Percentiles rank a stretch among this genome's conserved stretches.
Conservation (phyloP, 139 green algal species). For the Yamagishiella unicocca region DNA sequence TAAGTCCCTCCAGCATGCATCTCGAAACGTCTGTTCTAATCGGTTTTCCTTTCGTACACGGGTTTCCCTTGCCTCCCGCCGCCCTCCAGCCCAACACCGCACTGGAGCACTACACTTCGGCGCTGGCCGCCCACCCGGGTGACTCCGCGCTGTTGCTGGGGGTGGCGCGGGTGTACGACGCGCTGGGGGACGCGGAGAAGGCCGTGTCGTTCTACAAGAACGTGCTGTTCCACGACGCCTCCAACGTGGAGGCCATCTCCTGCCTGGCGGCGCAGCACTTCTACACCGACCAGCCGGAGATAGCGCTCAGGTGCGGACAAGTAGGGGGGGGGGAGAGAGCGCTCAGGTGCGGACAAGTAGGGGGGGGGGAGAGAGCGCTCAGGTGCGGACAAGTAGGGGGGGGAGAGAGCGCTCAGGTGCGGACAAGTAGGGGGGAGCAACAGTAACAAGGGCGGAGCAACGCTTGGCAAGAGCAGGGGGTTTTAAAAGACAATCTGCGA, state of each 20-base stretch:
- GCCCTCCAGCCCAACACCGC: constrained; percentile 62
- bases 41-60: no score
- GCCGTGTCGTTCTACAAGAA: constrained; percentile 65
- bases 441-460: no score
- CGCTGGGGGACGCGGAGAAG: constrained; percentile 73
- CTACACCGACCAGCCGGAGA: constrained; percentile 89
- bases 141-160: constrained; percentile 76
- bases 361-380: background rate
- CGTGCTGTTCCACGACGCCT: constrained; percentile 72
- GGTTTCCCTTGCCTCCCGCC: constrained; percentile 22
- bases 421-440: background rate
- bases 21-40: no score
- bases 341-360: background rate
- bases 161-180: constrained; percentile 79
- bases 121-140: constrained; percentile 62
- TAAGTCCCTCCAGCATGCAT: no score
- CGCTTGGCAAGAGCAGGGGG: no score
- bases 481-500: no score
- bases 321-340: background rate
- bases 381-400: no score
- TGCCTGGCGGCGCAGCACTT: constrained; percentile 85
- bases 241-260: constrained; percentile 84
- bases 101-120: constrained; percentile 71
- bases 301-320: constrained; percentile 77
- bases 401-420: constrained; percentile 81